phyloP scores from a whole-genome alignment of 148 eudicot species.

The Amaranthus palmeri region DNA sequence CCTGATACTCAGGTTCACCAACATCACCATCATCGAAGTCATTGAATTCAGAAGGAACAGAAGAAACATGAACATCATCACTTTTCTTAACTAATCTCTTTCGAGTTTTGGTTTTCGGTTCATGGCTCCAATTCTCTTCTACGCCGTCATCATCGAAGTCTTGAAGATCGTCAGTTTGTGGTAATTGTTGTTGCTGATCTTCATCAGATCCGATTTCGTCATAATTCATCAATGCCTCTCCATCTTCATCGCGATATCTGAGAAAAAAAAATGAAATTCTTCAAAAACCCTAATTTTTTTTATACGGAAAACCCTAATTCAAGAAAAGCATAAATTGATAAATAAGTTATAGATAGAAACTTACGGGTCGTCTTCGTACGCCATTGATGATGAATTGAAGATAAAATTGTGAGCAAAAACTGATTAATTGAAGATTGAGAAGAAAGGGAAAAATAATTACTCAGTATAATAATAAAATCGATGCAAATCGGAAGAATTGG shows the following conservation, averaged over 20 bases:
- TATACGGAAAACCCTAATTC: too few species aligned
- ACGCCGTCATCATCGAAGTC: slow-evolving; percentile 34
- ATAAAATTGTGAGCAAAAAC: not conserved
- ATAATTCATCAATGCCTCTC: slow-evolving; percentile 68
- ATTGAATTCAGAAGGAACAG: slow-evolving; percentile 38
- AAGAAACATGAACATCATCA: slow-evolving; percentile 14
- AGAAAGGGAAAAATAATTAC: not conserved
- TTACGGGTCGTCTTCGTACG: slow-evolving; percentile 59
- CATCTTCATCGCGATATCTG: slow-evolving; percentile 82
- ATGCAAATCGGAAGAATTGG: too few species aligned
- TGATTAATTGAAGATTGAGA: not conserved
- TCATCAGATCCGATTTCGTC: slow-evolving; percentile 69
- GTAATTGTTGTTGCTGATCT: slow-evolving; percentile 20
- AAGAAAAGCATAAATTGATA: not conserved
- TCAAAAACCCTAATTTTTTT: slow-evolving; percentile 36
- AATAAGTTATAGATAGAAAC: slow-evolving; percentile 10
- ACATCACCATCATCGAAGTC: slow-evolving; percentile 53
- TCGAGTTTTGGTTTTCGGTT: slow-evolving; percentile 43
- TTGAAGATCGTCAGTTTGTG: slow-evolving; percentile 27
- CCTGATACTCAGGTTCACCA: slow-evolving; percentile 28
- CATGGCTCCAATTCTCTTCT: slow-evolving; percentile 44
- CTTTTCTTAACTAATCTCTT: slow-evolving; percentile 71
- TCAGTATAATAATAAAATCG: too few species aligned
- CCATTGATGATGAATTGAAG: slow-evolving; percentile 28
- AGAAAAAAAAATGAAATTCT: not conserved